phyloP scores from a whole-genome alignment of 2,329 filamentous ascomycete genomes.

The Allantophomopsis cytisporea region DNA sequence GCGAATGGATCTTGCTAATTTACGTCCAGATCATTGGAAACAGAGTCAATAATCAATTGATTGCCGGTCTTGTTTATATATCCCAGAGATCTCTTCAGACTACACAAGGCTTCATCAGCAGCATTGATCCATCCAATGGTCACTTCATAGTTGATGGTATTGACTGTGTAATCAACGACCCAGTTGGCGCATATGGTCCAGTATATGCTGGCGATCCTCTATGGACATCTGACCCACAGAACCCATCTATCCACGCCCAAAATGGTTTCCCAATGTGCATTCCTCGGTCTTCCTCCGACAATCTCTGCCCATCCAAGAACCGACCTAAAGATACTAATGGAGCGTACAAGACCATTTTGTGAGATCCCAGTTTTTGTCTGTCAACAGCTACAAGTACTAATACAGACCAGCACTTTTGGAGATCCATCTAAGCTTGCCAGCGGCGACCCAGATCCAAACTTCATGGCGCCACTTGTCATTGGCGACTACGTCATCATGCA shows the following conservation, averaged over 20 bases:
- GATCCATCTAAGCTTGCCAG: constrained; percentile 3
- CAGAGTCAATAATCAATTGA: constrained; percentile 3
- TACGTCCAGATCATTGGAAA: constrained; percentile 3
- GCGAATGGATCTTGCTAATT: too few species aligned
- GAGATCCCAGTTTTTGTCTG: too few species aligned
- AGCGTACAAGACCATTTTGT: neutral
- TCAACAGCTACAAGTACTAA: too few species aligned
- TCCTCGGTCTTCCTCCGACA: constrained; percentile 23
- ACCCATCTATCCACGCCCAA: constrained; percentile 30
- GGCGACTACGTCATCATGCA: constrained; percentile 26
- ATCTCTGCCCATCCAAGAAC: constrained; percentile 22
- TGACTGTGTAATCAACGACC: constrained; percentile 23
- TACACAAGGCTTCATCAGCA: constrained; percentile 9
- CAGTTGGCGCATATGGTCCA: constrained; percentile 27
- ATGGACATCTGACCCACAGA: constrained; percentile 32
- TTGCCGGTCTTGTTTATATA: constrained; percentile 11
- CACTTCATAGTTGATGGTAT: constrained; percentile 6
- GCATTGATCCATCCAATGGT: constrained; percentile 7
- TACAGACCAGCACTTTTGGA: constrained; percentile 2
- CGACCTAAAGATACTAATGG: constrained; percentile 11
- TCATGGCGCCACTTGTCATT: constrained; percentile 24
- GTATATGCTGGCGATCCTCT: constrained; percentile 22
- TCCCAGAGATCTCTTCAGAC: constrained; percentile 6
- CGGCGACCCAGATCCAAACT: constrained; percentile 19
- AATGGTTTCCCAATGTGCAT: constrained; percentile 40